Percentiles rank a stretch among this genome's conserved stretches.
Conservation (phyloP, 345 rosid genomes). For the Alliaria petiolata region DNA sequence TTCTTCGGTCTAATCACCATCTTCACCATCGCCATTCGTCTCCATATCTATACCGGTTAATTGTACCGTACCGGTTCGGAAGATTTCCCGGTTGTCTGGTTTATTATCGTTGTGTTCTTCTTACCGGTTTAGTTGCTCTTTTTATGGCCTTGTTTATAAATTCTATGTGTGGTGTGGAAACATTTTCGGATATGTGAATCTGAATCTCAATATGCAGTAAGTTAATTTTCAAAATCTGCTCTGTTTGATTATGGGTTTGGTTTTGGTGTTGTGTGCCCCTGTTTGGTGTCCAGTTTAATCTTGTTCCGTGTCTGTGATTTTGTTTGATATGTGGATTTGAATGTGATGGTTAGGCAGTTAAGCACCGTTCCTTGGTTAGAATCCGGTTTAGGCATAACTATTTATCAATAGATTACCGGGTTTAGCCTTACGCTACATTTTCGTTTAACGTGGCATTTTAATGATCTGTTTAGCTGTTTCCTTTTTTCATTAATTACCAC, state of each 20-base stretch:
- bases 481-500: neutral
- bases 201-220: neutral
- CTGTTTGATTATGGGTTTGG: neutral
- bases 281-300: neutral
- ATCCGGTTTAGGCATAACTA: neutral
- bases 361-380: neutral
- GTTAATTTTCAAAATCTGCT: neutral
- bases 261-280: too few relatives aligned
- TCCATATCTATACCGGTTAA: slow-evolving; percentile 70
- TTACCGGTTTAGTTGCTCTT: neutral
- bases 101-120: neutral
- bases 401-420: too few relatives aligned
- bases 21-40: slow-evolving; percentile 63
- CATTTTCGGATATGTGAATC: neutral
- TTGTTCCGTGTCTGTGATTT: neutral
- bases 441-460: too few relatives aligned
- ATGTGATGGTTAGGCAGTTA: neutral
- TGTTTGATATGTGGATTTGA: neutral
- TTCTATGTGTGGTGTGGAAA: neutral
- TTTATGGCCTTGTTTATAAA: neutral
- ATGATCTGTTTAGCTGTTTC: too few relatives aligned
- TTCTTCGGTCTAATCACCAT: slow-evolving; percentile 81
- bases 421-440: too few relatives aligned
- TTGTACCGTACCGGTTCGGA: neutral
- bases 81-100: neutral